Conservation (phyloP, 1,284 basidiomycete species). For the Puccinia novopanici region DNA sequence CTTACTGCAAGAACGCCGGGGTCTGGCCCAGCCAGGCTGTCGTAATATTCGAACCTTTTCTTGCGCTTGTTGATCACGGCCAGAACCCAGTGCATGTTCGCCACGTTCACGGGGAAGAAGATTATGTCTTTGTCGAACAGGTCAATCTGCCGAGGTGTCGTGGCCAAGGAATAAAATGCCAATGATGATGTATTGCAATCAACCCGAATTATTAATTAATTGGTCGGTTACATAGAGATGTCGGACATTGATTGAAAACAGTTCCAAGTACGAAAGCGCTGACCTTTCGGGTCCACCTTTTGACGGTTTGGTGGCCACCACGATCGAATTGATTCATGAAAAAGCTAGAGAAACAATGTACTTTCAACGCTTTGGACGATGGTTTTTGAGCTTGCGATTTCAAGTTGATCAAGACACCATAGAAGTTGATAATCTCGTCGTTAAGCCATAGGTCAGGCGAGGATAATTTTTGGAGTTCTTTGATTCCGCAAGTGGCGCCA, state of each 20-base stretch:
- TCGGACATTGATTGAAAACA: background rate
- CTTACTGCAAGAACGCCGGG: constrained; percentile 51
- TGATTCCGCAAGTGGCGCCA: constrained; percentile 56
- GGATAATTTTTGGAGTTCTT: constrained; percentile 56
- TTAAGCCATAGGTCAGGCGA: constrained; percentile 58
- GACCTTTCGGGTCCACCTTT: constrained; percentile 58
- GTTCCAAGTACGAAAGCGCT: background rate
- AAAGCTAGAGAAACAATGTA: constrained; percentile 58
- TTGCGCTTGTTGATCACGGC: constrained; percentile 58
- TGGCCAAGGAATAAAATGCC: background rate
- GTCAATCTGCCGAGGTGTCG: constrained; percentile 51
- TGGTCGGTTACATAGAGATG: background rate
- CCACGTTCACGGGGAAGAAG: constrained; percentile 58
- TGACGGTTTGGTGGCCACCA: constrained; percentile 56
- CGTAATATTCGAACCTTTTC: constrained; percentile 59
- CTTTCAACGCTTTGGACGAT: constrained; percentile 53
- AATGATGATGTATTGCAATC: background rate
- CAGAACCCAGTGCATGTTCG: constrained; percentile 58
- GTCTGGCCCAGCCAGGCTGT: constrained; percentile 56
- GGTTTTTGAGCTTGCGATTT: constrained; percentile 25
- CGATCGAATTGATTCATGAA: constrained; percentile 56
- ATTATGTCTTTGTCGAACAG: constrained; percentile 59
- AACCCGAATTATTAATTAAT: background rate
- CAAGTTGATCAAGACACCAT: constrained; percentile 55
- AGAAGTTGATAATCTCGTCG: constrained; percentile 60